Conservation (phyloP, 176 grass and related monocot species). For the Leersia perrieri region DNA sequence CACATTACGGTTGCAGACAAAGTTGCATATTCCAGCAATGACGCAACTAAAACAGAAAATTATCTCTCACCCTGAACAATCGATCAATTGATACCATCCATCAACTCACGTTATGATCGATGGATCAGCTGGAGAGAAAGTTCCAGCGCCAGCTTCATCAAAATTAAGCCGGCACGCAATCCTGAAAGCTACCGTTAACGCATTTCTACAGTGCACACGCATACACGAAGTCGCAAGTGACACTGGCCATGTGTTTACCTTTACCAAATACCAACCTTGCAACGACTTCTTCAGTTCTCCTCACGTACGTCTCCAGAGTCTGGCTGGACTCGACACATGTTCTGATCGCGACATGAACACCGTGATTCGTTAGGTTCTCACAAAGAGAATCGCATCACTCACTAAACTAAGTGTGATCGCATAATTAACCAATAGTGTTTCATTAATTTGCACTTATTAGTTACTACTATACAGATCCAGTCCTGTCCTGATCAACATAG, state of each 20-base stretch:
- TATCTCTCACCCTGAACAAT: not conserved
- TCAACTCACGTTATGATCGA: not conserved
- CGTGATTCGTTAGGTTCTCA: not conserved
- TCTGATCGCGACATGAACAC: not conserved
- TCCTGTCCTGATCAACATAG: not conserved
- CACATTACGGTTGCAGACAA: not conserved
- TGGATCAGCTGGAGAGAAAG: not conserved
- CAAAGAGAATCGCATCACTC: not conserved
- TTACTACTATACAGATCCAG: not conserved
- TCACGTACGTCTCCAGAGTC: not conserved
- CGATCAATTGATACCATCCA: not conserved
- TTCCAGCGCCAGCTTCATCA: not conserved
- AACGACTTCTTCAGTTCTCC: not conserved
- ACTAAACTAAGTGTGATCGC: not conserved
- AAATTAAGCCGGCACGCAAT: conserved; percentile 7
- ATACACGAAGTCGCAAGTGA: not conserved
- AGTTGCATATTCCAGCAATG: conserved; percentile 35
- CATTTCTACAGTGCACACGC: not conserved
- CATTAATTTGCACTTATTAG: not conserved
- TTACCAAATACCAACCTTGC: not conserved
- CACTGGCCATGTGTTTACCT: not conserved
- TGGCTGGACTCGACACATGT: not conserved
- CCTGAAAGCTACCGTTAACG: conserved; percentile 24
- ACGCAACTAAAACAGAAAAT: not conserved
- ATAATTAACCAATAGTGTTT: not conserved